Evolutionary conservation across 2,329 filamentous ascomycete genomes (phyloP), one percentile per base, ranked within the genome.

Genomic region (Neofusicoccum laricinum): DNA sequence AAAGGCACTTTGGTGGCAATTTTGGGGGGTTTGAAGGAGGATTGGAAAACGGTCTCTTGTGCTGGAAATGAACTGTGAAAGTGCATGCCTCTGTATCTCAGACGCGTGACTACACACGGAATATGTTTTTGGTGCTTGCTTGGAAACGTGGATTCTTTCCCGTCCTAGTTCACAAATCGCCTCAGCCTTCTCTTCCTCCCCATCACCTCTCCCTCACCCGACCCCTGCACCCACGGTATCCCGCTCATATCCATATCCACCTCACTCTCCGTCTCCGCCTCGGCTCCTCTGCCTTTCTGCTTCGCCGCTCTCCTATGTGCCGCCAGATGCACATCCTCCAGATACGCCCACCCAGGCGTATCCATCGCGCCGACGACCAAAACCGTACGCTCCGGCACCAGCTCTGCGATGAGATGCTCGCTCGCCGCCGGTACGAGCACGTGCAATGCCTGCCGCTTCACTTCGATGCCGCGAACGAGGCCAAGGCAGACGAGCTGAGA

Each of bases 381-480:
- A 2, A 77, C 68, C 8, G 72, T 76, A 25, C 68, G 69, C 63
- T 74, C 69, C 0, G 72, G 69, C 10, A 66, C 57, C 38, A 77
- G 34, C 0, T 41, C 64, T 4, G 64, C 53, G 34, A 76, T 21
- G 0, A 72, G 43, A 7, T 50, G 34, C 12, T 75, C 72, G 32
- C 75, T 70, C 5, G 73, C 67, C 1, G 88, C 79, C 0, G 90
- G 90, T 0, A 88, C 89, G 1, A 93, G 72, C 1, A 94, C 70
- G 65, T 92, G 88, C 3, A 94, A 76, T 5, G 80, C 73, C 3
- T 81, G 78, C 0, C 76, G 80, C 21, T 76, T 72, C 0, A 77
- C 71, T 70, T 93, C 88, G 65, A 93, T 86, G 4, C 87, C 89
- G 1, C 90, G 85, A n/a, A 95, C 75, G 8, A 94, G 80, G 0